Evolutionary conservation across 352 stramenopile species (phyloP).

Genomic region (Phytopythium ostracodes): DNA sequence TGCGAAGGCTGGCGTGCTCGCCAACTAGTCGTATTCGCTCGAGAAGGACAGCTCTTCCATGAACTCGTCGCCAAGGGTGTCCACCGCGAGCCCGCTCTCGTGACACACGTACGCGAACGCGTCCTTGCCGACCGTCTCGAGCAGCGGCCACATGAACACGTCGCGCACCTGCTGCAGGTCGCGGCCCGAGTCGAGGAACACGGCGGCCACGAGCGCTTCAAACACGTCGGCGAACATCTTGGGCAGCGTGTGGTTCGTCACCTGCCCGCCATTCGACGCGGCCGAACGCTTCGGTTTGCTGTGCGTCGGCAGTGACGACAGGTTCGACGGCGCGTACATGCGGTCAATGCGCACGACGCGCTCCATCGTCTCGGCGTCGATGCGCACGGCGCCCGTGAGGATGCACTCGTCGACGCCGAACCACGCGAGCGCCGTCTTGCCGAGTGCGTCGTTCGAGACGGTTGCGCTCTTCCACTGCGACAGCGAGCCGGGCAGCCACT

Average conservation of each 20-base stretch:
- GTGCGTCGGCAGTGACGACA: background rate
- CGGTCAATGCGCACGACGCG: slow-evolving; percentile 44
- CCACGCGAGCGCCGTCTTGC: slow-evolving; percentile 73
- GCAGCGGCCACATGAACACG: slow-evolving; percentile 78
- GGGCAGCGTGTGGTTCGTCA: slow-evolving; percentile 44
- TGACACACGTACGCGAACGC: slow-evolving; percentile 70
- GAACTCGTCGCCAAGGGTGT: slow-evolving; percentile 25
- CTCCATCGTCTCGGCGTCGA: slow-evolving; percentile 63
- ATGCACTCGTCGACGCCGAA: slow-evolving; percentile 85
- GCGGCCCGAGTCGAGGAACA: slow-evolving; percentile 78
- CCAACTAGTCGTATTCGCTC: slow-evolving; percentile 31
- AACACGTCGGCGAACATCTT: slow-evolving; percentile 89
- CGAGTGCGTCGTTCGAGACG: slow-evolving; percentile 80
- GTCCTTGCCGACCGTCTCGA: slow-evolving; percentile 68
- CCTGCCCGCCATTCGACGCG: slow-evolving; percentile 3
- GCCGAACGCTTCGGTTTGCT: background rate
- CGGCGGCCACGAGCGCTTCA: slow-evolving; percentile 81
- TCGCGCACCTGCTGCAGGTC: slow-evolving; percentile 71
- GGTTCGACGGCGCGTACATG: slow-evolving; percentile 27
- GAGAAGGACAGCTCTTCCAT: slow-evolving; percentile 48
- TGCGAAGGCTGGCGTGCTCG: too few species aligned
- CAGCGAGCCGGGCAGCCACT: slow-evolving; percentile 74
- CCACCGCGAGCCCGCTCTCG: slow-evolving; percentile 55
- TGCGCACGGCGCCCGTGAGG: slow-evolving; percentile 52
- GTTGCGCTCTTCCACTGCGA: slow-evolving; percentile 85